Evolutionary conservation across 495 filamentous ascomycete genomes (phyloP).

Genomic region (Alectoria sarmentosa): DNA sequence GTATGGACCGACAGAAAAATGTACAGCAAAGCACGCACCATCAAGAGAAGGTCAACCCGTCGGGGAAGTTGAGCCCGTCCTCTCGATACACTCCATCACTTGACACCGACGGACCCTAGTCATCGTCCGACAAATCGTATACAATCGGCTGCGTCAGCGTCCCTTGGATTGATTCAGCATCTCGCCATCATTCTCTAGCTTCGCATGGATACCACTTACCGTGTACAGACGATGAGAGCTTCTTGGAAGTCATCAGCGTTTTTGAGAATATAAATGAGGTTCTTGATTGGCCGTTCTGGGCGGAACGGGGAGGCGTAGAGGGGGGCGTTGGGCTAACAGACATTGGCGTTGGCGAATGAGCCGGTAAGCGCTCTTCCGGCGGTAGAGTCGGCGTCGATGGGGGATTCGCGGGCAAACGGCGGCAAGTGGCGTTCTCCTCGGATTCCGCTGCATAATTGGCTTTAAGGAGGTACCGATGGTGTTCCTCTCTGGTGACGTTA

Average conservation of each 20-base stretch:
- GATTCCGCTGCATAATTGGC: not conserved
- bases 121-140: conserved; percentile 19
- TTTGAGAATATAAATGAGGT: conserved; percentile 19
- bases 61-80: not conserved
- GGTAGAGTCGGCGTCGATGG: conserved; percentile 7
- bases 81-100: not conserved
- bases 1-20: not conserved
- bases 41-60: not conserved
- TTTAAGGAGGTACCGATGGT: not conserved
- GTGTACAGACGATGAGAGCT: conserved; percentile 21
- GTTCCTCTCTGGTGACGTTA: conserved; percentile 5
- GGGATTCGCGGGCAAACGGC: conserved; percentile 8
- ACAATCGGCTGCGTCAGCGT: conserved; percentile 20
- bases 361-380: conserved; percentile 9
- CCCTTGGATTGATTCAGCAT: conserved; percentile 13
- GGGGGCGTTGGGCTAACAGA: conserved; percentile 9
- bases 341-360: conserved; percentile 2
- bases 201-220: conserved; percentile 10
- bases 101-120: not conserved
- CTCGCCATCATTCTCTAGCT: conserved; percentile 1
- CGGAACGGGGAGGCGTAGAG: conserved; percentile 4
- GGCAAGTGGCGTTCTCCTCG: conserved; percentile 5
- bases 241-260: conserved; percentile 19
- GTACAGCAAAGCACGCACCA: not conserved
- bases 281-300: not conserved